phyloP scores from a whole-genome alignment of 1,139 yeast species.

The Blastobotrys serpentis region DNA sequence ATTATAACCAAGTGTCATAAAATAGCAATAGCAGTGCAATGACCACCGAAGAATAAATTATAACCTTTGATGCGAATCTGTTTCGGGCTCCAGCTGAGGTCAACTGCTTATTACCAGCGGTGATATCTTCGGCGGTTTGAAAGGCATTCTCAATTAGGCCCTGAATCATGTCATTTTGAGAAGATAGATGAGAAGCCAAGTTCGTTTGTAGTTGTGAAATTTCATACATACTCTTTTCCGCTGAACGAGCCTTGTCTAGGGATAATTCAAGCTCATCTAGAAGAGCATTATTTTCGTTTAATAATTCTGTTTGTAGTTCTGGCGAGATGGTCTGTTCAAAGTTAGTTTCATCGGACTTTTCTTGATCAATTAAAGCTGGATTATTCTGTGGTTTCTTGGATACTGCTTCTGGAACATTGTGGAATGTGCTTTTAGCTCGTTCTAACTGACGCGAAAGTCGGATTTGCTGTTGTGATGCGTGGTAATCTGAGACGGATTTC shows the following conservation, averaged over 20 bases:
- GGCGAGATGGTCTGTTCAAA: slow-evolving; percentile 43
- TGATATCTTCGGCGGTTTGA: slow-evolving; percentile 65
- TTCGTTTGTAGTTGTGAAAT: slow-evolving; percentile 78
- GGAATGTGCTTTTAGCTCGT: slow-evolving; percentile 32
- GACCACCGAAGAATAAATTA: slow-evolving; percentile 58
- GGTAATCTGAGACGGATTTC: slow-evolving; percentile 35
- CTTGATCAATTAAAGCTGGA: slow-evolving; percentile 1
- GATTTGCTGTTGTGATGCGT: slow-evolving; percentile 40
- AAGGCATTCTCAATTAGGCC: slow-evolving; percentile 68
- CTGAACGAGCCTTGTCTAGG: slow-evolving; percentile 42
- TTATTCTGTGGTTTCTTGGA: neutral
- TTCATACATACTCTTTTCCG: slow-evolving; percentile 79
- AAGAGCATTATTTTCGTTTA: slow-evolving; percentile 69
- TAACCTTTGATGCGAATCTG: slow-evolving; percentile 65
- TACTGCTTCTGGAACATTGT: slow-evolving; percentile 24
- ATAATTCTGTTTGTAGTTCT: slow-evolving; percentile 66
- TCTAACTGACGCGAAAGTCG: slow-evolving; percentile 38
- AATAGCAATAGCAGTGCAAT: slow-evolving; percentile 63
- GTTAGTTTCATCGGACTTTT: neutral
- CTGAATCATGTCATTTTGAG: slow-evolving; percentile 73
- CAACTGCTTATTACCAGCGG: slow-evolving; percentile 71
- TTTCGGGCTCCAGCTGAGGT: slow-evolving; percentile 69
- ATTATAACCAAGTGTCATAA: slow-evolving; percentile 56
- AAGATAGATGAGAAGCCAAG: slow-evolving; percentile 67
- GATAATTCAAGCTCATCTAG: slow-evolving; percentile 60